Base-by-base conservation (phyloP, 2,329 filamentous ascomycete genomes). In the Exophiala dermatitidis region DNA sequence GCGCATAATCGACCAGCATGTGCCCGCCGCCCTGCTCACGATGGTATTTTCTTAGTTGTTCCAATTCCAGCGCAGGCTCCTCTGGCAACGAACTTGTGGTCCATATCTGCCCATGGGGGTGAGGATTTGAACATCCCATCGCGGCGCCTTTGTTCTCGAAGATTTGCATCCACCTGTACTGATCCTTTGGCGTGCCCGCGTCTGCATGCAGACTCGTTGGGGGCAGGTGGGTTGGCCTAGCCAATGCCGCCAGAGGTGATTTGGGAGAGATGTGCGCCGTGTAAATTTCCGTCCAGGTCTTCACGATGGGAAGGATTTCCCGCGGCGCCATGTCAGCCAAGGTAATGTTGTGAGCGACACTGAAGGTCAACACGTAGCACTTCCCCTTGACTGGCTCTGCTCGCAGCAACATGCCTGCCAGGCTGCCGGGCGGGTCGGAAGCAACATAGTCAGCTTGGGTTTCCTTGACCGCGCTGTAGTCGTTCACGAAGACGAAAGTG, bases 101-200 rank as follows among this genome's bases (percentile, higher is more conserved):
- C 93, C 93, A 98, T 58, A 96, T 79, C 70, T 98, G 93, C 54
- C 93, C 91, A 72, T 98, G 93, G 0, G 93, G 93, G 69, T 98
- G 93, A 0, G 93, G 93, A 69, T 98, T 98, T 1, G 91, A 97
- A 75, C 93, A 98, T 48, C 93, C 93, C 93, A 98, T 98, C 7
- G 91, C 89, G 1, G 87, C 83, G 48, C 93, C 93, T 73, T 98
- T 98, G 76, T 98, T 98, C 74, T 98, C 93, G 59, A 98, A 98
- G 60, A 98, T 97, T 68, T 98, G 93, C 90, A 98, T 96, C 73
- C 95, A 97, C 50, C 86, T 82, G 64, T 95, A 89, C 71, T 95
- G 88, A 49, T 86, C 80, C 48, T 78, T 82, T 3, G 89, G 85
- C 30, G 73, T 71, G 5, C 72, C 62, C 12, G 79, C 67, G 46